Evolutionary conservation across 441 rosid species (phyloP), one percentile per base, ranked within the genome.

Genomic region (Pelargonium citronellum): DNA sequence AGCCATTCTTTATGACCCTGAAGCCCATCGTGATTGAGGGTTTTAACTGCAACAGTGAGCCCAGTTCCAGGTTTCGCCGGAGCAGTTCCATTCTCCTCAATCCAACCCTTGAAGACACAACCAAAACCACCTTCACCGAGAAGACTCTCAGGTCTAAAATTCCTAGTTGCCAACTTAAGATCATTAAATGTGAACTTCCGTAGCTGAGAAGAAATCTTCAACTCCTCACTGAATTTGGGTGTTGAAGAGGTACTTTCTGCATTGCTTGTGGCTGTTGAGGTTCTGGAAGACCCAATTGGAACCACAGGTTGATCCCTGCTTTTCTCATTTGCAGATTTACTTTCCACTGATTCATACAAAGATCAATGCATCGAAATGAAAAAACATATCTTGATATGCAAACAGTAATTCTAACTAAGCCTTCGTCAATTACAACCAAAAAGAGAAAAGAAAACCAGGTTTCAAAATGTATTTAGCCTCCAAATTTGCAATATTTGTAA

Each of bases 31-130:
- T 80, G 86, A 63, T 83, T 83, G 62, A 83, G 86, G 43, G 82
- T 83, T 67, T 83, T 83, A 61, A 83, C 83, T 0, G 86, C 86
- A 72, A 83, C 86, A 19, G 86, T 83, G 57, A 83, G 84, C 41
- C 86, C 86, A 34, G 86, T 83, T 19, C 86, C 86, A 1, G 86
- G 86, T 80, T 80, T 83, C 75, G 80, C 86, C 55, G 86, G 83
- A 57, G 84, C 86, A 71, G 86, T 82, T 76, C 86, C 83, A 66
- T 82, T 82, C 71, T 82, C 83, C 68, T 82, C 37, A 30, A 30
- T 30, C 37, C 37, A 30, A 30, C 37, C 37, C 37, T 30, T 30
- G 37, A 30, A 30, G 64, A 82, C 86, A 61, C 83, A 82, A 8
- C 86, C 86, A 75, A 82, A 82, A 4, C 86, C 86, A 71, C 86